These are phyloP conservation scores for Trichoderma parareesei DNA, from an alignment of 495 filamentous ascomycete species.

Conservation along the genomic window DNA sequence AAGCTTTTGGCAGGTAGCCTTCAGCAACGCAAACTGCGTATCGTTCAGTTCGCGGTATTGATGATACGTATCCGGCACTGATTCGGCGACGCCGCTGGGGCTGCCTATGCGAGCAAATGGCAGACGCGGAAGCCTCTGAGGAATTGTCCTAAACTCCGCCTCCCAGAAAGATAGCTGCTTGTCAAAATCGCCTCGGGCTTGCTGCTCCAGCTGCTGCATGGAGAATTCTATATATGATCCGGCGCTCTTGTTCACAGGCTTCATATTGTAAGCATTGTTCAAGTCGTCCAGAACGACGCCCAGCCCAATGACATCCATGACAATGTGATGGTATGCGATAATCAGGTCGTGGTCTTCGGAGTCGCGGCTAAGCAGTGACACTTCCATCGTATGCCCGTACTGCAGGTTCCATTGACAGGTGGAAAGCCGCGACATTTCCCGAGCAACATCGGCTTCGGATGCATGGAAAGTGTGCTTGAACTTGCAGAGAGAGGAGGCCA, in stretches of 20 bases:
- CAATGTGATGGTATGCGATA: slow-evolving; percentile 24
- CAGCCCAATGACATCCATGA: slow-evolving; percentile 22
- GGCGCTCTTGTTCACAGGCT: slow-evolving; percentile 15
- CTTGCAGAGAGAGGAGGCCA: slow-evolving; percentile 7
- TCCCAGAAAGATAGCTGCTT: slow-evolving; percentile 28
- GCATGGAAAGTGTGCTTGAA: slow-evolving; percentile 13
- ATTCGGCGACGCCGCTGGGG: no score
- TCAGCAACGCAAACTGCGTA: slow-evolving; percentile 9
- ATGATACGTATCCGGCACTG: no score
- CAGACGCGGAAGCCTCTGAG: slow-evolving; percentile 21
- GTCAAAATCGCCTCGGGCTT: slow-evolving; percentile 12
- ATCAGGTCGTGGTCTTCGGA: slow-evolving; percentile 16
- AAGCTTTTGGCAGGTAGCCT: slow-evolving; percentile 15
- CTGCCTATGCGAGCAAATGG: no score
- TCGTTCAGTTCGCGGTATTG: no score
- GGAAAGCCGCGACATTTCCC: slow-evolving; percentile 12
- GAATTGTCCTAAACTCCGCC: slow-evolving; percentile 22
- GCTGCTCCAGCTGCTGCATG: slow-evolving; percentile 10
- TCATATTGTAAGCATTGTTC: slow-evolving; percentile 5
- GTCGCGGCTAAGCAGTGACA: slow-evolving; percentile 16
- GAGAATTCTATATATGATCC: slow-evolving; percentile 14
- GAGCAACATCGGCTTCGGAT: slow-evolving; percentile 5
- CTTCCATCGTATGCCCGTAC: slow-evolving; percentile 14
- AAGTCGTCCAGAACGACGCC: slow-evolving; percentile 9
- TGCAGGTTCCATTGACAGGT: slow-evolving; percentile 17